Base-by-base conservation (phyloP, 345 rosid genomes). In the Eucalyptus marginata region DNA sequence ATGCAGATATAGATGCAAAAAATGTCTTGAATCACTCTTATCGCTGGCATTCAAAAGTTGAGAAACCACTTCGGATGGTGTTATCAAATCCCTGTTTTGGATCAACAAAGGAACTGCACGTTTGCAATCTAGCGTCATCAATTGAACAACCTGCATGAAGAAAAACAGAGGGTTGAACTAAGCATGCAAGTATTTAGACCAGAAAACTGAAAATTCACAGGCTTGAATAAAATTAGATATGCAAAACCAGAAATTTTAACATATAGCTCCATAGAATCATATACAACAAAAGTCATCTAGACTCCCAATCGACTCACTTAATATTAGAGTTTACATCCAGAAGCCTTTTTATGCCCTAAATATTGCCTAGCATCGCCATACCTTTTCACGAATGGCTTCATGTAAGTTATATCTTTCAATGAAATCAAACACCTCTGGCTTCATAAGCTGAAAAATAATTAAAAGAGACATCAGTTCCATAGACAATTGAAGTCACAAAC, bases 301-400 rank as follows among this genome's bases (percentile, higher is more conserved):
- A 76, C 47, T 36, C 14, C 47, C 83, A 36, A 76, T 5, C 4
- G 7, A 36, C 46, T 36, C 46, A 36, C 14, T 10, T 20, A 36
- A 76, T 36, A 52, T 54, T 52, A 86, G n/a, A 52, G 17, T 33
- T 33, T 43, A 52, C 4, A 36, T 86, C 87, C 58, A 52, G 22
- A 52, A 33, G 64, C 43, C 87, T 51, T 20, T 51, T 18, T 49
- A 59, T 3, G 9, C 18, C 68, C 29, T 86, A 25, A 6, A 33
- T 51, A 59, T 51, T 51, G 68, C 44, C 8, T 36, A 27, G 64
- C 58, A 59, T 51, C 6, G 6, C 29, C 93, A 90, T 96, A 98
- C 99, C 99, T 98, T 98, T 93, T 95, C 99, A 83, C 94, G 98
- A 89, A 96, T 92, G 29, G 94, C 94, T 90, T 96, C 99, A 86